Evolutionary conservation across 306 rosid genomes (phyloP).

Genomic region (Cotoneaster glaucophyllus): DNA sequence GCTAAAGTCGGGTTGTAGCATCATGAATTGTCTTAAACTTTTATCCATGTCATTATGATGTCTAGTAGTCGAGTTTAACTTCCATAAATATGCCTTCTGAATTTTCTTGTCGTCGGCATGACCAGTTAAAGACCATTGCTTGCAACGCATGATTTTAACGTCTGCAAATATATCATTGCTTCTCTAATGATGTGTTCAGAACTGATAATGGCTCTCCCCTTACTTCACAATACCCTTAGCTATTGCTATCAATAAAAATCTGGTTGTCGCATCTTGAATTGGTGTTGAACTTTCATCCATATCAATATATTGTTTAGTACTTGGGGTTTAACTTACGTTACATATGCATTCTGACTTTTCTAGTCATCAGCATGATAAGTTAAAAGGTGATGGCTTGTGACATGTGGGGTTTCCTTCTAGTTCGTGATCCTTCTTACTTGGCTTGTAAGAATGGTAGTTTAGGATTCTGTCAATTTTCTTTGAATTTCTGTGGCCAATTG

Average conservation of each 20-base stretch:
- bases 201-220: background rate
- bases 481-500: background rate
- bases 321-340: background rate
- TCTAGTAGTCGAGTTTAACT: background rate
- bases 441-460: background rate
- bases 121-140: background rate
- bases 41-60: background rate
- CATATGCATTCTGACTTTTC: background rate
- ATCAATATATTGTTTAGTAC: background rate
- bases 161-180: background rate
- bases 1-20: background rate
- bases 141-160: too few species aligned
- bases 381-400: background rate
- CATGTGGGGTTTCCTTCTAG: background rate
- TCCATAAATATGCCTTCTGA: background rate
- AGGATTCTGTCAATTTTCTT: background rate
- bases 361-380: background rate
- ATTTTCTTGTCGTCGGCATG: background rate
- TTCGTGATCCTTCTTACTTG: background rate
- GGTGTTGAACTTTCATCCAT: background rate
- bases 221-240: background rate
- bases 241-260: background rate
- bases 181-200: background rate
- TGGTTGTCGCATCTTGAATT: background rate
- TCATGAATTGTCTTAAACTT: background rate